Evolutionary conservation across 108 stramenopile species (phyloP).

Genomic region (Cylindrotheca fusiformis): DNA sequence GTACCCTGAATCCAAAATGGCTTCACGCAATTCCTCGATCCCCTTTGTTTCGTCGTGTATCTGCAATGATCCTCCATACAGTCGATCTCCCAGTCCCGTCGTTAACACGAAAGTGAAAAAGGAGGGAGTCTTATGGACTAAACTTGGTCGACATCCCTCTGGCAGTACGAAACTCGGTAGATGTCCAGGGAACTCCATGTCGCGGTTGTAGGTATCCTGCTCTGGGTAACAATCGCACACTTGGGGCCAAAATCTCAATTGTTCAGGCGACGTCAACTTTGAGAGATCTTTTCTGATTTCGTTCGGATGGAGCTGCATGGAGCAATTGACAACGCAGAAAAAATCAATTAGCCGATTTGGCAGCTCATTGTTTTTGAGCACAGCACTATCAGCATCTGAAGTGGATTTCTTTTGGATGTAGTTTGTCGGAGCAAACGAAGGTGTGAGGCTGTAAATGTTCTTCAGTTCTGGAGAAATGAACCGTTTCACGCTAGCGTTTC

Average conservation of each 20-base stretch:
- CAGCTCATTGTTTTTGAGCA: slow-evolving; percentile 1
- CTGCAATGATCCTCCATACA: slow-evolving; percentile 73
- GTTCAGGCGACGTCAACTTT: slow-evolving; percentile 26
- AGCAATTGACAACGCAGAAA: slow-evolving; percentile 55
- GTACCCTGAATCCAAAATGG: slow-evolving; percentile 34
- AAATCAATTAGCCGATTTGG: slow-evolving; percentile 60
- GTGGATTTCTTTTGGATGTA: not conserved
- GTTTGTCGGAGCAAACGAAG: slow-evolving; percentile 1
- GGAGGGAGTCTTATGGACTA: slow-evolving; percentile 45
- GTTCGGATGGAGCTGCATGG: slow-evolving; percentile 28
- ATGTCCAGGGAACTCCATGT: slow-evolving; percentile 72
- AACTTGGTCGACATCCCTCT: slow-evolving; percentile 50
- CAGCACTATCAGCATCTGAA: not conserved
- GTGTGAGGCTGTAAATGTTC: slow-evolving; percentile 13
- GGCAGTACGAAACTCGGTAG: slow-evolving; percentile 71
- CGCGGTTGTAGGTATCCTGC: slow-evolving; percentile 28
- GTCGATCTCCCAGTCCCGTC: slow-evolving; percentile 46
- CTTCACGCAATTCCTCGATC: slow-evolving; percentile 23
- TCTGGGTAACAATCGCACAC: slow-evolving; percentile 71
- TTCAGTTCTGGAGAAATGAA: slow-evolving; percentile 12
- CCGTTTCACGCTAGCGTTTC: slow-evolving; percentile 16
- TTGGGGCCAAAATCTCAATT: slow-evolving; percentile 48
- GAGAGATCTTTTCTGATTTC: slow-evolving; percentile 14
- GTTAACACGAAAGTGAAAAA: slow-evolving; percentile 84
- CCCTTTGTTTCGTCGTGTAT: slow-evolving; percentile 61